These are phyloP conservation scores for Peniophora sp. DNA, from an alignment of 1,284 basidiomycete genomes.

Conservation along the genomic window DNA sequence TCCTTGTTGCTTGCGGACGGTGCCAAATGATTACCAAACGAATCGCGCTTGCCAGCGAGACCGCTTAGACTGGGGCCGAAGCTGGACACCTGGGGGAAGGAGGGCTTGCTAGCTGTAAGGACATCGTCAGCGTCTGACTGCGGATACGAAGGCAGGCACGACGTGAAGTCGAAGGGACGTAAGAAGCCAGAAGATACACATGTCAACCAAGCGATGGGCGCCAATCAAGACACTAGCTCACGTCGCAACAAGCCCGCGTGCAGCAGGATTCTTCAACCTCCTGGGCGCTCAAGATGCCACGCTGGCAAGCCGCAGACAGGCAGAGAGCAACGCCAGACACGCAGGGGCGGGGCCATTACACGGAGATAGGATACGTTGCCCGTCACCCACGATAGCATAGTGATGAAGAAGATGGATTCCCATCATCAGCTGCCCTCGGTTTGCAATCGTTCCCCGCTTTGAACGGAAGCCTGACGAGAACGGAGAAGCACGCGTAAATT, in stretches of 20 bases:
- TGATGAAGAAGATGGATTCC: slow-evolving; percentile 6
- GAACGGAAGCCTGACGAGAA: neutral
- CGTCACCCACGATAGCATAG: neutral
- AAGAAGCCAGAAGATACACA: neutral
- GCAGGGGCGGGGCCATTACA: no score
- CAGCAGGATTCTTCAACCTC: no score
- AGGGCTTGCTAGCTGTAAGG: slow-evolving; percentile 43
- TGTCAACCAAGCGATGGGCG: neutral
- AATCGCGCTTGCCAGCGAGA: slow-evolving; percentile 62
- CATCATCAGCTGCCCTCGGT: slow-evolving; percentile 4
- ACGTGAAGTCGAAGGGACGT: neutral
- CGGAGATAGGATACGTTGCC: no score
- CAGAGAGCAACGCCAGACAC: no score
- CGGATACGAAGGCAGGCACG: neutral
- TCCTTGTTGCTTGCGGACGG: slow-evolving; percentile 59
- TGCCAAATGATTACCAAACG: slow-evolving; percentile 59
- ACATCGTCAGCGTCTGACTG: neutral
- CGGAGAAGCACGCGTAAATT: slow-evolving; percentile 1
- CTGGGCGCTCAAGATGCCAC: no score
- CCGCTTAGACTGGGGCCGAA: slow-evolving; percentile 31
- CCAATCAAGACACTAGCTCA: no score
- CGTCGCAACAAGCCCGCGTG: no score
- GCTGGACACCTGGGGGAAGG: slow-evolving; percentile 39
- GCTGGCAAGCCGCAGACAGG: no score
- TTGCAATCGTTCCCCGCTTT: no score